These are phyloP conservation scores for Euryodendron excelsum DNA, from an alignment of 148 eudicot species.

Conservation along the genomic window DNA sequence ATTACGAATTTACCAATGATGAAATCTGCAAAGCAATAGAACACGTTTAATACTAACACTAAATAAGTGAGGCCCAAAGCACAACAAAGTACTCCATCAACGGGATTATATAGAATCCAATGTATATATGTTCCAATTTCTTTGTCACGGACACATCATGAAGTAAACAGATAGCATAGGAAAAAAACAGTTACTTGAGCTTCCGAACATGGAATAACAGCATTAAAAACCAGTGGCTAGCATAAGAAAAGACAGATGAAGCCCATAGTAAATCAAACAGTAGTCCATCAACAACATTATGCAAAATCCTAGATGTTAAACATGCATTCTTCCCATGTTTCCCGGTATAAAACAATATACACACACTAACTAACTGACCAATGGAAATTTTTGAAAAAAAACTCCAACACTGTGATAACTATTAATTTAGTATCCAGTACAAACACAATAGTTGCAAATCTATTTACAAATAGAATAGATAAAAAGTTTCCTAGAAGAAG, in stretches of 20 bases:
- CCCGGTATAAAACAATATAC: too few species aligned
- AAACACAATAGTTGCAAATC: background rate
- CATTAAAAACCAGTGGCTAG: background rate
- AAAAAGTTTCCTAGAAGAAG: background rate
- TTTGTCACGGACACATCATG: background rate
- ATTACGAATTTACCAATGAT: too few species aligned
- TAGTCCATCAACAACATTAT: background rate
- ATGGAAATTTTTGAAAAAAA: too few species aligned
- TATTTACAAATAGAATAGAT: conserved; percentile 29
- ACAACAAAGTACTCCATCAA: background rate
- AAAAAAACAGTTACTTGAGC: background rate
- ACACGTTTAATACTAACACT: too few species aligned
- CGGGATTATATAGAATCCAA: background rate
- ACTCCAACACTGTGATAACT: background rate
- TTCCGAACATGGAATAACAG: background rate
- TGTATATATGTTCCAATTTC: too few species aligned
- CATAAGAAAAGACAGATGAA: background rate
- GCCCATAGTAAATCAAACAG: background rate
- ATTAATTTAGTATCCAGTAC: background rate
- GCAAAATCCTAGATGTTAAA: background rate
- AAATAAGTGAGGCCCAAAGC: too few species aligned
- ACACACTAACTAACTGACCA: too few species aligned
- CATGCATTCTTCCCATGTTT: background rate
- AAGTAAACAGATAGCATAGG: too few species aligned
- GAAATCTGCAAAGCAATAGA: too few species aligned